Base-by-base conservation (phyloP, 768 basidiomycete species). In the Myochromella boudieri region DNA sequence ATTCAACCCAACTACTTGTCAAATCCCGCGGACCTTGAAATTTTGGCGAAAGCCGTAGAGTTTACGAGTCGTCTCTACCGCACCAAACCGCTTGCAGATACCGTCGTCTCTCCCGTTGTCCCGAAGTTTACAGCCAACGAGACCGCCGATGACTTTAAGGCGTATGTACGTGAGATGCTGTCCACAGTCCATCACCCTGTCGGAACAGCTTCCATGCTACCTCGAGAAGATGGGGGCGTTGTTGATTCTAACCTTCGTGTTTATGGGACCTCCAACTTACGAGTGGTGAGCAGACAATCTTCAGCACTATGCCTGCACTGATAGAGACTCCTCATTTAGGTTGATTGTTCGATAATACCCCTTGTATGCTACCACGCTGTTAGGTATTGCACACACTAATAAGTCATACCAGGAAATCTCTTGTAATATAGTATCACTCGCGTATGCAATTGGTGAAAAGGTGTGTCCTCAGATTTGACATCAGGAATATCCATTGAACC, bases 261-360 rank as follows among this genome's bases (percentile, higher is more conserved):
- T 2, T 69, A 72, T 54, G 70, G 68, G 6, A 60, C 60, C 3
- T 45, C 42, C 10, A 71, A 71, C 37, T 60, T 70, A 6, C 58
- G 69, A 6, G 67, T 70, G 34, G 66, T 62, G 15, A 64, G 62
- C n/a, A n/a, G n/a, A n/a, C n/a, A n/a, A n/a, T n/a, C n/a, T n/a
- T n/a, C n/a, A n/a, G n/a, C n/a, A n/a, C n/a, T n/a, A n/a, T n/a
- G n/a, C n/a, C n/a, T n/a, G n/a, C n/a, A n/a, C n/a, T n/a, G n/a
- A n/a, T n/a, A n/a, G n/a, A n/a, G n/a, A n/a, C n/a, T n/a, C n/a
- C n/a, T n/a, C n/a, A n/a, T n/a, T n/a, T n/a, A n/a, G n/a, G n/a
- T n/a, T n/a, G n/a, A n/a, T n/a, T n/a, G n/a, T n/a, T n/a, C n/a
- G n/a, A n/a, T n/a, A n/a, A n/a, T n/a, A n/a, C n/a, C n/a, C n/a